These are phyloP conservation scores for Backusella tarrabulga DNA, from an alignment of 192 early-diverging fungal species.

Conservation along the genomic window DNA sequence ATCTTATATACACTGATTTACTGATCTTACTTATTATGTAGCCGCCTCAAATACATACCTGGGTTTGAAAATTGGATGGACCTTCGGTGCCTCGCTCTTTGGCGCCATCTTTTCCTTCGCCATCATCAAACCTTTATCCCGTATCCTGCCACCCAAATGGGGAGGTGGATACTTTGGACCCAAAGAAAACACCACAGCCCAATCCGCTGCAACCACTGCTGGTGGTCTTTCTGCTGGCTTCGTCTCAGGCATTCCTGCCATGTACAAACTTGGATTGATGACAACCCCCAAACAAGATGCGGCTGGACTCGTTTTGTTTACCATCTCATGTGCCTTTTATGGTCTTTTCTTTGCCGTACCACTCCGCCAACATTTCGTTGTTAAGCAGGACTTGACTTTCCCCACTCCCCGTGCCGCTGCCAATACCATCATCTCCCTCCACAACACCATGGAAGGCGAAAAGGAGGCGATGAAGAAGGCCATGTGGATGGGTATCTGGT, in stretches of 20 bases:
- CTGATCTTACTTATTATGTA: neutral
- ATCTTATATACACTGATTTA: neutral
- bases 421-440: conserved; percentile 58
- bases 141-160: conserved; percentile 23
- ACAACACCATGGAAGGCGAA: conserved; percentile 46
- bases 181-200: conserved; percentile 66
- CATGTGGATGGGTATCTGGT: conserved; percentile 45
- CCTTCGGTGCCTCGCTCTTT: conserved; percentile 54
- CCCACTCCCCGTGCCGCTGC: conserved; percentile 67
- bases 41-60: conserved; percentile 71
- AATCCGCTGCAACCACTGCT: conserved; percentile 68
- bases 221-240: conserved; percentile 63
- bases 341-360: conserved; percentile 74
- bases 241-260: conserved; percentile 66
- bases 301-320: conserved; percentile 51
- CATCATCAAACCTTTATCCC: conserved; percentile 56
- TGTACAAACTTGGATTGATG: conserved; percentile 65
- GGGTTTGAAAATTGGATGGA: conserved; percentile 64
- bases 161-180: conserved; percentile 63
- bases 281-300: conserved; percentile 46
- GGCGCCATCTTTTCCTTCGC: conserved; percentile 60
- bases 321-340: conserved; percentile 60
- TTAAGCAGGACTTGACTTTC: conserved; percentile 68
- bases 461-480: conserved; percentile 50
- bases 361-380: conserved; percentile 62